Conservation (phyloP, 2,329 filamentous ascomycete genomes). For the Pestalotiopsis sp. region DNA sequence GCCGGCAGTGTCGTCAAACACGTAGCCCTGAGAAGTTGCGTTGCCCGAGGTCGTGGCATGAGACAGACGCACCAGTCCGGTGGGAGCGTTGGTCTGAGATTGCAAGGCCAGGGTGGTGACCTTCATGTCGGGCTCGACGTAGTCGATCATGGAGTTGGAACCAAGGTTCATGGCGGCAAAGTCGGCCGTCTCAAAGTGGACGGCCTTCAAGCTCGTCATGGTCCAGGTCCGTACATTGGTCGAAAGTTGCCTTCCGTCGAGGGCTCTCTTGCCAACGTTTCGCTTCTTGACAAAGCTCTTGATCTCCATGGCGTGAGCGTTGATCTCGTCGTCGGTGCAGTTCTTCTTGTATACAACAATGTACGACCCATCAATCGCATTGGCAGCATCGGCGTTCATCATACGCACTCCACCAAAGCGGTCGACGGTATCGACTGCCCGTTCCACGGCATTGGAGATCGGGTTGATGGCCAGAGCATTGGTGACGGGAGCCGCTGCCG, state of each 20-base stretch:
- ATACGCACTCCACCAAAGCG: slow-evolving; percentile 46
- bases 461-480: slow-evolving; percentile 24
- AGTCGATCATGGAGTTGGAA: slow-evolving; percentile 50
- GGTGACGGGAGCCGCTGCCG: slow-evolving; percentile 27
- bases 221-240: slow-evolving; percentile 47
- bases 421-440: slow-evolving; percentile 20
- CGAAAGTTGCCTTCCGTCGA: slow-evolving; percentile 50
- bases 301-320: slow-evolving; percentile 51
- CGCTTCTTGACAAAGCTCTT: slow-evolving; percentile 55
- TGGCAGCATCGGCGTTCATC: slow-evolving; percentile 48
- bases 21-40: slow-evolving; percentile 40
- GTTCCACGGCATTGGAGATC: background rate
- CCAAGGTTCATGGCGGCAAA: slow-evolving; percentile 52
- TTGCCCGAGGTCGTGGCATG: slow-evolving; percentile 28
- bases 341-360: slow-evolving; percentile 67
- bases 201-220: slow-evolving; percentile 54
- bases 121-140: slow-evolving; percentile 55
- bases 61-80: slow-evolving; percentile 57
- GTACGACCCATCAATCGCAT: slow-evolving; percentile 59
- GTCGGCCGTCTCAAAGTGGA: slow-evolving; percentile 55
- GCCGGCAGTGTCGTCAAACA: slow-evolving; percentile 56
- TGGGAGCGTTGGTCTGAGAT: slow-evolving; percentile 55
- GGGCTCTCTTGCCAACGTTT: slow-evolving; percentile 55
- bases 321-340: slow-evolving; percentile 49
- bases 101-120: slow-evolving; percentile 47